phyloP scores from a whole-genome alignment of 2,329 filamentous ascomycete species.

The Trichoderma afroharzianum region DNA sequence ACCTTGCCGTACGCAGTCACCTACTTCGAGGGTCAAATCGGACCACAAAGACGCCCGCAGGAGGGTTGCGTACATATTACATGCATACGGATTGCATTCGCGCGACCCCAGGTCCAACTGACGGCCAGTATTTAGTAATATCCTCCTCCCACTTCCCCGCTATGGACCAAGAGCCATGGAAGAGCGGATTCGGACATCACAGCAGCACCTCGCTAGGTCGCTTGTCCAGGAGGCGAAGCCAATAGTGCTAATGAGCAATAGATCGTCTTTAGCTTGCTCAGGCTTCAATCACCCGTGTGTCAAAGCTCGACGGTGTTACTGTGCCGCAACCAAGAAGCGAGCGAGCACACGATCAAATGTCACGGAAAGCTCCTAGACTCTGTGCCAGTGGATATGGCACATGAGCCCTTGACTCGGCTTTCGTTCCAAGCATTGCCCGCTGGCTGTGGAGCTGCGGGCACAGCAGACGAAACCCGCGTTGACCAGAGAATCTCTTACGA shows the following conservation, averaged over 20 bases:
- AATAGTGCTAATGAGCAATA: neutral
- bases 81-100: neutral
- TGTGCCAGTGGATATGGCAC: neutral
- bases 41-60: neutral
- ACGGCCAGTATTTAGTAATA: neutral
- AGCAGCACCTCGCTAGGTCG: neutral
- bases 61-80: conserved; percentile 1
- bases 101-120: neutral
- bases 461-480: neutral
- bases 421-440: neutral
- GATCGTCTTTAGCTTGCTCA: neutral
- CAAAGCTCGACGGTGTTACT: neutral
- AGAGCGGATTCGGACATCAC: neutral
- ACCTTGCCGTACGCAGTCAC: neutral
- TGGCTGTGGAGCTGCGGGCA: conserved; percentile 10
- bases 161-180: neutral
- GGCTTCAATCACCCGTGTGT: neutral
- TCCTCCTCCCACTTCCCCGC: neutral
- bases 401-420: neutral
- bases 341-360: conserved; percentile 11
- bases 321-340: neutral
- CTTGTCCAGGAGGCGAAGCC: neutral
- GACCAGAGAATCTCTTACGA: neutral
- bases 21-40: neutral
- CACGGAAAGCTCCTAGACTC: neutral